phyloP scores from a whole-genome alignment of 2,329 filamentous ascomycete species.

The Hirsutella rhossiliensis region DNA sequence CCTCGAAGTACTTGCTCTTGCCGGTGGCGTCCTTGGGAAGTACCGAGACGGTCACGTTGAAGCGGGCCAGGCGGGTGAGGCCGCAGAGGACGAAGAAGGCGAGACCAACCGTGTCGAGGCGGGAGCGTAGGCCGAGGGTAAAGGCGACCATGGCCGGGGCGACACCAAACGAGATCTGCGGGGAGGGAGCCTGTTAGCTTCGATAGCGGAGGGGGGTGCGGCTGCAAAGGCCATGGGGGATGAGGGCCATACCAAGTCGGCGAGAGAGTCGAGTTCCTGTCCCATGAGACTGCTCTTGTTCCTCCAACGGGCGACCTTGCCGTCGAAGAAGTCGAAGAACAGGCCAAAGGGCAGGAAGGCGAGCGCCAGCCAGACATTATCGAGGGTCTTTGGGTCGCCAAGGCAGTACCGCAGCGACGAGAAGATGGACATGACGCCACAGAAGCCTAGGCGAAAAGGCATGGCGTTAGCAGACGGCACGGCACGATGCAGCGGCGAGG shows the following conservation, averaged over 20 bases:
- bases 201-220: not conserved
- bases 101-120: constrained; percentile 67
- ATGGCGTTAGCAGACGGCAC: not conserved
- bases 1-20: constrained; percentile 94
- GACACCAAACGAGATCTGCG: constrained; percentile 87
- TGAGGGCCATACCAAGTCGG: constrained; percentile 61
- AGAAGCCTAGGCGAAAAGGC: constrained; percentile 45
- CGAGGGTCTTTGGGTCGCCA: constrained; percentile 50
- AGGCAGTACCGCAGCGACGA: constrained; percentile 90
- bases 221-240: not conserved
- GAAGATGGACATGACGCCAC: constrained; percentile 90
- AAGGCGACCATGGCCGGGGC: constrained; percentile 82
- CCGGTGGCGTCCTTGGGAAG: constrained; percentile 86
- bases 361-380: constrained; percentile 71
- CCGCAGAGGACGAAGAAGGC: constrained; percentile 91
- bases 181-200: not conserved
- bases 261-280: constrained; percentile 90
- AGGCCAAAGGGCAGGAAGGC: constrained; percentile 82
- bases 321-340: constrained; percentile 98
- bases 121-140: constrained; percentile 74
- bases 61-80: constrained; percentile 83
- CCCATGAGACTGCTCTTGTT: constrained; percentile 97
- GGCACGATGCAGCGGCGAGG: not conserved
- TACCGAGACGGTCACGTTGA: constrained; percentile 87
- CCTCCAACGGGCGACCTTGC: constrained; percentile 90